Evolutionary conservation across 345 rosid species (phyloP).

Genomic region (Rhizophora mangle): DNA sequence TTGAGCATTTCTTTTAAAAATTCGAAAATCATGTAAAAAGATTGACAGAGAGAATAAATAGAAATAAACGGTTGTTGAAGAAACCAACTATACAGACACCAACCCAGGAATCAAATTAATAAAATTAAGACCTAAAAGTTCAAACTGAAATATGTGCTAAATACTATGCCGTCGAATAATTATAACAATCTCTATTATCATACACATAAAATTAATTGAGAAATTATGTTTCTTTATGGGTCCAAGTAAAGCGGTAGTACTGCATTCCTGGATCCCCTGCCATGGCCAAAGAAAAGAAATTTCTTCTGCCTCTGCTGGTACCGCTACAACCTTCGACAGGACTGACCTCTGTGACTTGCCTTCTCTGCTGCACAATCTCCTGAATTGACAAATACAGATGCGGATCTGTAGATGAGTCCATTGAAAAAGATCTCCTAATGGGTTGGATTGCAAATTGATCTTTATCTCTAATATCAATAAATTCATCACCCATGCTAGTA

Average conservation of each 20-base stretch:
- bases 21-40: neutral
- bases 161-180: constrained; percentile 24
- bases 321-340: constrained; percentile 38
- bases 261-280: constrained; percentile 62
- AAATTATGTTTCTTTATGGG: constrained; percentile 27
- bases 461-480: constrained; percentile 56
- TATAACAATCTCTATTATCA: constrained; percentile 26
- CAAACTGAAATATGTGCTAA: constrained; percentile 24
- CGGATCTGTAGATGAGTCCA: constrained; percentile 74
- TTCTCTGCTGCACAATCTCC: constrained; percentile 48
- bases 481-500: constrained; percentile 84
- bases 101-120: constrained; percentile 10
- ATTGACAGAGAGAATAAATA: neutral
- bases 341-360: constrained; percentile 34
- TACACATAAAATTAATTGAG: constrained; percentile 6
- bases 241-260: constrained; percentile 59
- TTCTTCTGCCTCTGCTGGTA: constrained; percentile 44
- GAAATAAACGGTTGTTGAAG: constrained; percentile 18
- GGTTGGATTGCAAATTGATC: constrained; percentile 62
- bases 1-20: neutral
- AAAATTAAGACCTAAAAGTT: constrained; percentile 15
- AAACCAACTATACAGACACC: constrained; percentile 20
- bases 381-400: constrained; percentile 55
- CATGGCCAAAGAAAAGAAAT: constrained; percentile 67
- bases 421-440: constrained; percentile 74